Evolutionary conservation across 352 stramenopile species (phyloP).

Genomic region (Pythium vanterpoolii): DNA sequence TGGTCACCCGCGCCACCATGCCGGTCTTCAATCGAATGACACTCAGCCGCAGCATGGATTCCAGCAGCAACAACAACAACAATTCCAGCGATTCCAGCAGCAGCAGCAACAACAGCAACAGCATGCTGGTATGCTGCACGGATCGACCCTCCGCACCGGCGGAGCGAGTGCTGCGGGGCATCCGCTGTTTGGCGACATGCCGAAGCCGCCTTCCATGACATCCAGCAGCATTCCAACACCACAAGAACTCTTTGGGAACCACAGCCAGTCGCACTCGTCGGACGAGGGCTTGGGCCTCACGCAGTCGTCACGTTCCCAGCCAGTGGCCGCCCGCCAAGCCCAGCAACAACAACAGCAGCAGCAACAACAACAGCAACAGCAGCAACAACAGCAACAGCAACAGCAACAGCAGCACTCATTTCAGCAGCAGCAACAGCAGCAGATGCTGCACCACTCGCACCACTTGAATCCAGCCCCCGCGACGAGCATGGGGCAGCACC

Average conservation of each 20-base stretch:
- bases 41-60: conserved; percentile 11
- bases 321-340: conserved; percentile 6
- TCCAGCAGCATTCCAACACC: conserved; percentile 15
- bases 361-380: no score
- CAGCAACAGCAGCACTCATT: conserved; percentile 20
- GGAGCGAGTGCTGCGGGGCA: neutral
- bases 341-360: conserved; percentile 15
- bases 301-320: conserved; percentile 1
- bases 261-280: conserved; percentile 58
- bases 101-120: conserved; percentile 16
- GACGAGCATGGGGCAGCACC: conserved; percentile 16
- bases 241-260: conserved; percentile 20
- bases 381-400: no score
- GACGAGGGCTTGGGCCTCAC: conserved; percentile 61
- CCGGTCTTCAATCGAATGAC: neutral
- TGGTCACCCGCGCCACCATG: conserved; percentile 12
- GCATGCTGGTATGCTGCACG: conserved; percentile 16
- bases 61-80: conserved; percentile 18
- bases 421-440: conserved; percentile 26
- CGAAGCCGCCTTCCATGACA: conserved; percentile 15
- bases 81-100: conserved; percentile 19
- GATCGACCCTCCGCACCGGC: conserved; percentile 1
- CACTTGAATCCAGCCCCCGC: neutral
- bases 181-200: conserved; percentile 9
- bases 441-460: conserved; percentile 22